These are phyloP conservation scores for Podila horticola DNA, from an alignment of 192 early-diverging fungal species.

Conservation along the genomic window DNA sequence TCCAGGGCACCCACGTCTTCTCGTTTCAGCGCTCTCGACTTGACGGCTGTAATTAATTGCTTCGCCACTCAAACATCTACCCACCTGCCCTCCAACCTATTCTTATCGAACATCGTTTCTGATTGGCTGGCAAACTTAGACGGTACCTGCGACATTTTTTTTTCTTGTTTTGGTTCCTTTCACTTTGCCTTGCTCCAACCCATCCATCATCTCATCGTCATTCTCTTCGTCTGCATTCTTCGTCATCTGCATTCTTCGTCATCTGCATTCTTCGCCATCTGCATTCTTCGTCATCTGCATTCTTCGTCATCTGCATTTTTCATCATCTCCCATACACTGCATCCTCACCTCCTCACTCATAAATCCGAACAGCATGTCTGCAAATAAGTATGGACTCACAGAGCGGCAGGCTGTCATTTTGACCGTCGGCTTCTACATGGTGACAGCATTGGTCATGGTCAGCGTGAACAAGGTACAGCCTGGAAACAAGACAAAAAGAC, in stretches of 20 bases:
- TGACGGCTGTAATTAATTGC: no score
- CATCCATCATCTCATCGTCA: not conserved
- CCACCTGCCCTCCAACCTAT: no score
- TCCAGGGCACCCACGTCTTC: no score
- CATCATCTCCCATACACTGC: not conserved
- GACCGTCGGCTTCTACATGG: constrained; percentile 45
- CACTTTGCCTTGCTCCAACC: not conserved
- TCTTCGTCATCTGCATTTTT: not conserved
- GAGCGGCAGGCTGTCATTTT: constrained; percentile 30
- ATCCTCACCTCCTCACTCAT: not conserved
- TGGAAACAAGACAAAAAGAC: not conserved
- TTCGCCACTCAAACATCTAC: no score
- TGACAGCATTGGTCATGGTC: constrained; percentile 54
- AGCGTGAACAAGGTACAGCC: constrained; percentile 55
- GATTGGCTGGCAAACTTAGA: no score
- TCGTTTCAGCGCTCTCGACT: no score
- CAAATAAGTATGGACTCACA: constrained; percentile 18
- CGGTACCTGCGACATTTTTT: not conserved
- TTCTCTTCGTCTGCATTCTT: not conserved
- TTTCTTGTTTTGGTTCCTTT: not conserved
- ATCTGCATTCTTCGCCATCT: not conserved
- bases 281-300: not conserved
- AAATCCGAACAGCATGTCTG: not conserved
- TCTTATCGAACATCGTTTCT: not conserved
- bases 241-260: not conserved